These are phyloP conservation scores for Aulographum hederae DNA, from an alignment of 2,329 filamentous ascomycete genomes.

Conservation along the genomic window DNA sequence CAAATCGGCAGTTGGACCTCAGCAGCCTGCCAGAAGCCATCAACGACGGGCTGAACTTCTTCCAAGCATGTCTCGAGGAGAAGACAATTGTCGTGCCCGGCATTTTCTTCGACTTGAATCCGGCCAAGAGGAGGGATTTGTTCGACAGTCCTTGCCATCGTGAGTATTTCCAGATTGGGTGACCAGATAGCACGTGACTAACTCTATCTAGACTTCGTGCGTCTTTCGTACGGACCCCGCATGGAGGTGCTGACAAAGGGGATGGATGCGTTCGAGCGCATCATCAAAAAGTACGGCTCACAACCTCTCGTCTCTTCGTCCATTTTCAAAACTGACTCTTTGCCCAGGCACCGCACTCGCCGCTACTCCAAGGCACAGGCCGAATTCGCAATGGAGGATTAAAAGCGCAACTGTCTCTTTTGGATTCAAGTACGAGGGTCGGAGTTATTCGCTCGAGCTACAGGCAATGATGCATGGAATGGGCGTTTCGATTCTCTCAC, in stretches of 20 bases:
- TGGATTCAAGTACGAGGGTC: too few relatives aligned
- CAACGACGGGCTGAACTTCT: conserved; percentile 89
- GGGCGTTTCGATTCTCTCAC: too few relatives aligned
- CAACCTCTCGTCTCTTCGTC: neutral
- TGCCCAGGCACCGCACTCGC: too few relatives aligned
- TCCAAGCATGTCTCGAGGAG: conserved; percentile 80
- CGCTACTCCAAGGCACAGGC: too few relatives aligned
- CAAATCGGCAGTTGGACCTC: conserved; percentile 53
- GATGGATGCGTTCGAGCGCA: conserved; percentile 19
- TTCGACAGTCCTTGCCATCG: conserved; percentile 85
- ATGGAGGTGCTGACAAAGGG: conserved; percentile 22
- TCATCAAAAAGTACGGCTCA: conserved; percentile 21
- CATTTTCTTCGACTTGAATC: conserved; percentile 96
- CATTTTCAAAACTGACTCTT: too few relatives aligned
- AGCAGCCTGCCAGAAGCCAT: conserved; percentile 57
- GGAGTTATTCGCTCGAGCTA: too few relatives aligned
- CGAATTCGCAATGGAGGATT: too few relatives aligned
- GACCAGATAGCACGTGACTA: neutral
- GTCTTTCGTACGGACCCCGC: conserved; percentile 20
- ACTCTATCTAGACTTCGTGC: conserved; percentile 14
- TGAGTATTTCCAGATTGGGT: conserved; percentile 12
- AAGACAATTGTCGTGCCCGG: conserved; percentile 94
- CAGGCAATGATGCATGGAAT: too few relatives aligned
- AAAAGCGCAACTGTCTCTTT: too few relatives aligned
- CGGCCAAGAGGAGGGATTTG: conserved; percentile 69